Evolutionary conservation across 495 filamentous ascomycete genomes (phyloP).

Genomic region (Lentithecium fluviatile): DNA sequence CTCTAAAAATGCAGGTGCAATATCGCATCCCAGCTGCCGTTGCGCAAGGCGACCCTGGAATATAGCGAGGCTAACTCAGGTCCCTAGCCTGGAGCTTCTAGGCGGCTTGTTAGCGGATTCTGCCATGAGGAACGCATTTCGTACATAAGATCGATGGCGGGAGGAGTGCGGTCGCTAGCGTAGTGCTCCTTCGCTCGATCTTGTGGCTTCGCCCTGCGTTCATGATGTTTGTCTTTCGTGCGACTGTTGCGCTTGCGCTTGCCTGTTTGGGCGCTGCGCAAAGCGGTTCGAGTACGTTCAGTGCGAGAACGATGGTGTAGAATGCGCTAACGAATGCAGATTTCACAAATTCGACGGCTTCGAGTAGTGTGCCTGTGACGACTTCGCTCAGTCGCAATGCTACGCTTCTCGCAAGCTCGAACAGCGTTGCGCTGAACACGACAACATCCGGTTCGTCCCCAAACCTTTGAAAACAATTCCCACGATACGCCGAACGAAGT

Average conservation of each 20-base stretch:
- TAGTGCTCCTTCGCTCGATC: neutral
- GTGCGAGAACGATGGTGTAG: neutral
- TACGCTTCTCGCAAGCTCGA: too few species aligned
- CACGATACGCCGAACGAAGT: too few species aligned
- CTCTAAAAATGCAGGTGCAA: too few species aligned
- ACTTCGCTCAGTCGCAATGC: too few species aligned
- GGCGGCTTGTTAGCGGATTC: neutral
- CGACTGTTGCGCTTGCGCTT: neutral
- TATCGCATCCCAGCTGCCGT: too few species aligned
- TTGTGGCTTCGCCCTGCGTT: neutral
- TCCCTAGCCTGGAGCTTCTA: neutral
- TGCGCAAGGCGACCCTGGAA: neutral
- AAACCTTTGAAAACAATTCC: too few species aligned
- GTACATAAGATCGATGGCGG: neutral
- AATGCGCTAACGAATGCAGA: neutral
- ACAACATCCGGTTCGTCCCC: too few species aligned
- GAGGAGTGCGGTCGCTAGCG: neutral
- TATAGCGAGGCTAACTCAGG: neutral
- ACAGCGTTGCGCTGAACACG: too few species aligned
- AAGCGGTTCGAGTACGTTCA: neutral
- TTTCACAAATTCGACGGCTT: neutral
- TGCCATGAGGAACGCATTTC: neutral
- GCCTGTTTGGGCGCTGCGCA: neutral
- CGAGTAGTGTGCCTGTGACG: neutral
- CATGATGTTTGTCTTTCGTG: neutral